These are phyloP conservation scores for Arachis stenosperma DNA, from an alignment of 306 rosid genomes.

Conservation along the genomic window DNA sequence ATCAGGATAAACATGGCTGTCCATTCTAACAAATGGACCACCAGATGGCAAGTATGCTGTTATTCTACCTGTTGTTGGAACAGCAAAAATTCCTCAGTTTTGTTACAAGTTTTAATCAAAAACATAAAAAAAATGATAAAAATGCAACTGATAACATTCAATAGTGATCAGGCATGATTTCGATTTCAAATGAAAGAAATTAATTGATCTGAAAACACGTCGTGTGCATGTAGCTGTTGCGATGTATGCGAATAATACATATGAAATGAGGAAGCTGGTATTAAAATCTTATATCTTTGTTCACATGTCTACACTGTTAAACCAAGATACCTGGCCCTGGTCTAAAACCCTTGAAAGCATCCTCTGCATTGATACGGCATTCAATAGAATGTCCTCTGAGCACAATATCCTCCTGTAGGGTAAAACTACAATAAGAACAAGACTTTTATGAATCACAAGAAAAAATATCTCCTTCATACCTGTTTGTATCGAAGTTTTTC, in stretches of 20 bases:
- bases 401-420: conserved; percentile 84
- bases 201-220: conserved; percentile 18
- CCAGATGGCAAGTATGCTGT: conserved; percentile 96
- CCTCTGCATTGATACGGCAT: conserved; percentile 99
- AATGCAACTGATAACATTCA: conserved; percentile 7
- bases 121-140: not conserved
- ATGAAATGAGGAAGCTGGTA: conserved; percentile 9
- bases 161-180: not conserved
- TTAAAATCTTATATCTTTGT: conserved; percentile 14
- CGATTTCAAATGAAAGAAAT: conserved; percentile 24
- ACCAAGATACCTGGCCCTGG: conserved; percentile 87
- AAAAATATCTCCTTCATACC: conserved; percentile 53
- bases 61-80: conserved; percentile 79
- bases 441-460: conserved; percentile 28
- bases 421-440: conserved; percentile 37
- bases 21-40: conserved; percentile 99
- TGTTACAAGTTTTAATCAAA: not conserved
- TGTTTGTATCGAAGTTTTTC: conserved; percentile 82
- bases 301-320: not conserved
- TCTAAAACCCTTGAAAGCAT: conserved; percentile 93
- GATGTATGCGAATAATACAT: conserved; percentile 15
- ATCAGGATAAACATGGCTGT: conserved; percentile 95
- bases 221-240: conserved; percentile 6
- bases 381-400: conserved; percentile 97
- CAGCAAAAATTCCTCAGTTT: conserved; percentile 17